Conservation (phyloP, 345 rosid species). For the Brassica cretica region DNA sequence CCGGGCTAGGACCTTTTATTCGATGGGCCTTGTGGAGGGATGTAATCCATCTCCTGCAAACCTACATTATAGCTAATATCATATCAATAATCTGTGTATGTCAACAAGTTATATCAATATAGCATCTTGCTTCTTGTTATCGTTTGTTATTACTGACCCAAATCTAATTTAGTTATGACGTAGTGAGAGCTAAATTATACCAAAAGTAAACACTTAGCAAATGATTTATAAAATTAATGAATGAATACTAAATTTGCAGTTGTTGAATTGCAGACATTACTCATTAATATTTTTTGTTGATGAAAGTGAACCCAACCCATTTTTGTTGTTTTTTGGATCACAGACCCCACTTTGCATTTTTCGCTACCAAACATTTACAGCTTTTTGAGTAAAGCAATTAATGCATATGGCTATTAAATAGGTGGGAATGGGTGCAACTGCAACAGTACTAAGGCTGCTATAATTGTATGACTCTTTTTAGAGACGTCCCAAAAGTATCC, state of each 20-base stretch:
- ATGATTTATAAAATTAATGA: conserved; percentile 17
- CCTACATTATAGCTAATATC: neutral
- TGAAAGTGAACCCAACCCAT: conserved; percentile 16
- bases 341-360: neutral
- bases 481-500: conserved; percentile 34
- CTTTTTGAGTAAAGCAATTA: conserved; percentile 26
- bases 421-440: conserved; percentile 33
- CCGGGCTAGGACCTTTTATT: too few relatives aligned
- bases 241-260: conserved; percentile 12
- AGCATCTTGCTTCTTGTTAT: neutral
- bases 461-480: conserved; percentile 27
- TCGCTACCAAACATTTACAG: conserved; percentile 26
- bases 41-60: too few relatives aligned
- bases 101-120: conserved; percentile 3
- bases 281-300: neutral
- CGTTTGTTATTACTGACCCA: conserved; percentile 21
- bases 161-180: conserved; percentile 7
- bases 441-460: conserved; percentile 39
- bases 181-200: conserved; percentile 23
- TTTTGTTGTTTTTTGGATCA: neutral
- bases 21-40: too few relatives aligned
- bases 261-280: neutral
- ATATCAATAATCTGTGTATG: neutral
- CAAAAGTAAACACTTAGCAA: conserved; percentile 8
- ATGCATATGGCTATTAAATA: conserved; percentile 17